Base-by-base conservation (phyloP, 2,329 filamentous ascomycete genomes). In the Erysiphe pulchra region DNA sequence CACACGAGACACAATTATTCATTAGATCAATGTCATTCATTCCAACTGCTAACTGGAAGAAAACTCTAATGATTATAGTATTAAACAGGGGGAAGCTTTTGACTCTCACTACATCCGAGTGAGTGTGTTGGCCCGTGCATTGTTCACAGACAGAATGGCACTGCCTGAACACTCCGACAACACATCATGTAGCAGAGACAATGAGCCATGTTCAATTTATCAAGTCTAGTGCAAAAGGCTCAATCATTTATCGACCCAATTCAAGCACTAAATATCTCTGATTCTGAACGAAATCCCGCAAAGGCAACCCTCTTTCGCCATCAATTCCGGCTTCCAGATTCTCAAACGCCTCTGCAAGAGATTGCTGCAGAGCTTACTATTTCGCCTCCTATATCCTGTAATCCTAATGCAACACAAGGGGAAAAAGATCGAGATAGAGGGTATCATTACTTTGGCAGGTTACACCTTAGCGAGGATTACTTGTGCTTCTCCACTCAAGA, bases 401-500 rank as follows among this genome's bases (percentile, higher is more conserved):
- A 53, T n/a, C 52, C 58, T 45, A 81, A 78, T 61, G 71, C 66
- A 53, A 76, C 70, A 49, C 73, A 77, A 43, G 77, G 78, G 49
- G 80, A 83, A 54, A 77, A 77, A 60, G 71, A 77, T 51, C 72
- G 63, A 46, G 75, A 77, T 48, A 70, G 73, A 54, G 83, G 84
- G 53, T 92, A 80, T 63, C 81, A 86, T 59, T 95, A 98, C 65
- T 77, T 78, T 20, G 90, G 90, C 44, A 86, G 86, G 61, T 72
- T 98, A 45, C 87, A 98, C 60, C 67, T 98, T 51, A 94, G 85
- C 60, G 87, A 98, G 64, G 74, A 81, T 54, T 98, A 81, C 63
- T 75, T 98, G 54, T 95, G 86, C 68, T 98, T 98, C 66, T 94
- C 86, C 0, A 94, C 90, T 8, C 83, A 90, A 45, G 77, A 83